These are phyloP conservation scores for Clitopilus passeckerianus DNA, from an alignment of 768 basidiomycete genomes.

Conservation along the genomic window DNA sequence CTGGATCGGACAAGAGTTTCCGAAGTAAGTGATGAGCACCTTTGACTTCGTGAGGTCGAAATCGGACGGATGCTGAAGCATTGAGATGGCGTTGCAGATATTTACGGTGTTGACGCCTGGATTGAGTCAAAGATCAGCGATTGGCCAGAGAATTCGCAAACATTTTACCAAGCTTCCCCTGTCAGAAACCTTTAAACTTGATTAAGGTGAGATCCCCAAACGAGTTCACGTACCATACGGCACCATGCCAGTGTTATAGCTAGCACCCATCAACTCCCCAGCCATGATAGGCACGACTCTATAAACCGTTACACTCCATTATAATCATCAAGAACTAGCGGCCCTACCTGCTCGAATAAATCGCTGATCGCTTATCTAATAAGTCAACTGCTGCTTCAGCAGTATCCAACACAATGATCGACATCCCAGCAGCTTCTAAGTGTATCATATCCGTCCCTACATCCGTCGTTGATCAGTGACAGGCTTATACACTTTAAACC, in stretches of 20 bases:
- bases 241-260: conserved; percentile 4
- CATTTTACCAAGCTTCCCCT: background rate
- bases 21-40: conserved; percentile 12
- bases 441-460: conserved; percentile 24
- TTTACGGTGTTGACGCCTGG: conserved; percentile 2
- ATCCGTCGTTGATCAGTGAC: background rate
- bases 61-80: conserved; percentile 3
- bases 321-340: too few relatives aligned
- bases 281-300: conserved; percentile 13
- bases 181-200: background rate
- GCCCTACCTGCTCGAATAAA: conserved; percentile 26
- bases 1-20: conserved; percentile 20
- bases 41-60: conserved; percentile 9
- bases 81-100: conserved; percentile 12
- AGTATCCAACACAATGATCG: conserved; percentile 27
- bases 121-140: background rate
- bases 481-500: background rate
- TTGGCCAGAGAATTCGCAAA: background rate
- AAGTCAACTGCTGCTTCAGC: conserved; percentile 32
- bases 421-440: conserved; percentile 19
- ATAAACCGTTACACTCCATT: too few relatives aligned
- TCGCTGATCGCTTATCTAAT: conserved; percentile 33
- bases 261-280: conserved; percentile 17
- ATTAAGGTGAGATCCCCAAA: background rate
- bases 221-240: background rate